Conservation (phyloP, 441 rosid genomes). For the Viola pubescens region DNA sequence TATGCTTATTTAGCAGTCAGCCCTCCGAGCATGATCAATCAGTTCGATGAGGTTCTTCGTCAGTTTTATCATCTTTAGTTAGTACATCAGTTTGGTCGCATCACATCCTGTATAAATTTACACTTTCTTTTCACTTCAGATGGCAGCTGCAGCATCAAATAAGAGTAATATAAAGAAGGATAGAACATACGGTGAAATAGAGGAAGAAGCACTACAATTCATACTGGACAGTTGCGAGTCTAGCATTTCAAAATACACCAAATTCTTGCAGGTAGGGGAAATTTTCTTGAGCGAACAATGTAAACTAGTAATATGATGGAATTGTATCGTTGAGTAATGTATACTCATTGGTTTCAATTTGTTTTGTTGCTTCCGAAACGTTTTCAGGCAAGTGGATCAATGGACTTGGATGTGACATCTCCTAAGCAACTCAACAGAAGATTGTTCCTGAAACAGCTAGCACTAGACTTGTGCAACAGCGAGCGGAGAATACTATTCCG, state of each 20-base stretch:
- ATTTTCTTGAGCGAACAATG: not conserved
- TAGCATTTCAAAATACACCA: slow-evolving; percentile 81
- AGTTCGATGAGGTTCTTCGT: slow-evolving; percentile 69
- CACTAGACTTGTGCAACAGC: slow-evolving; percentile 82
- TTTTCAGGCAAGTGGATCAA: slow-evolving; percentile 74
- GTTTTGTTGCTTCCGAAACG: no score
- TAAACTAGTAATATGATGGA: not conserved
- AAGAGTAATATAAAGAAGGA: slow-evolving; percentile 48
- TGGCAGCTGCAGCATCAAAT: slow-evolving; percentile 89
- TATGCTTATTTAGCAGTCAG: slow-evolving; percentile 80
- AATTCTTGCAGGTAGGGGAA: slow-evolving; percentile 66
- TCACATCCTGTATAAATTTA: slow-evolving; percentile 5
- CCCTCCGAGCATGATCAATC: slow-evolving; percentile 70
- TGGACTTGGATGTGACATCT: slow-evolving; percentile 93
- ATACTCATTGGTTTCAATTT: not conserved
- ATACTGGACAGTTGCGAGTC: slow-evolving; percentile 71
- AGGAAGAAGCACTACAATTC: slow-evolving; percentile 72
- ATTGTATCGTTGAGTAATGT: not conserved
- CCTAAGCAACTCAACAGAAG: slow-evolving; percentile 84
- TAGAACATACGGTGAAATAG: slow-evolving; percentile 55
- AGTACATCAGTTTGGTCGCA: not conserved
- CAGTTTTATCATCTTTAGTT: not conserved
- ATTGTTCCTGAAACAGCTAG: slow-evolving; percentile 83
- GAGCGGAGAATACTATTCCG: slow-evolving; percentile 81
- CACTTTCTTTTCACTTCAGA: slow-evolving; percentile 34